phyloP scores from a whole-genome alignment of 805 yeast genomes.

The Starmerella vaccinii region DNA sequence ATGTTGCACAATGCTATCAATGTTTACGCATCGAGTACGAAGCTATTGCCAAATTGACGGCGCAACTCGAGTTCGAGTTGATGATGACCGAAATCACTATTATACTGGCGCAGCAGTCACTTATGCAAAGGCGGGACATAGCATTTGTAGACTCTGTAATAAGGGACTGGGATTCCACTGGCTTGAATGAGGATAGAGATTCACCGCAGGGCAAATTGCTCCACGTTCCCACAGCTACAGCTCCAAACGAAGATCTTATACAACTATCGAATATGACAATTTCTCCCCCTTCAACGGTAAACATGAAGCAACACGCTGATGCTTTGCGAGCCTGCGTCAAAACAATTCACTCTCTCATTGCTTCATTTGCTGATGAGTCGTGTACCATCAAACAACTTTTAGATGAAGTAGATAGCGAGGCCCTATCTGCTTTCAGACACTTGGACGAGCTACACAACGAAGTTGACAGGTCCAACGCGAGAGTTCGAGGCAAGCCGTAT shows the following conservation, averaged over 20 bases:
- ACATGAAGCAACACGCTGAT: background rate
- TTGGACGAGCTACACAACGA: background rate
- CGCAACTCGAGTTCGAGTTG: background rate
- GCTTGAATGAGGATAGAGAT: too few relatives aligned
- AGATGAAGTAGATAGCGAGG: background rate
- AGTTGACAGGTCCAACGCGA: background rate
- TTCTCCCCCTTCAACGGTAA: background rate
- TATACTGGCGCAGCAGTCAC: background rate
- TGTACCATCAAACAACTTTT: background rate
- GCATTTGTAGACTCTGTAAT: background rate
- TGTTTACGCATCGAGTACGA: background rate
- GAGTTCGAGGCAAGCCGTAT: background rate
- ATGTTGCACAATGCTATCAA: background rate
- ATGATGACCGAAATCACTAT: background rate
- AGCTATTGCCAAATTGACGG: background rate
- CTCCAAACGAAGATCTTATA: too few relatives aligned
- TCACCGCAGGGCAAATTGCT: too few relatives aligned
- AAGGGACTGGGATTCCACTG: background rate
- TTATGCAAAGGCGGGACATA: too few relatives aligned
- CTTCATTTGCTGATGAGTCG: background rate
- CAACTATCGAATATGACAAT: background rate
- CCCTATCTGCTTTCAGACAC: background rate
- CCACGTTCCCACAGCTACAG: too few relatives aligned
- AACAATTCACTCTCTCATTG: background rate
- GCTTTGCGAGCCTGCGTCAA: background rate